Base-by-base conservation (phyloP, 768 basidiomycete species). In the Suillus brevipes region DNA sequence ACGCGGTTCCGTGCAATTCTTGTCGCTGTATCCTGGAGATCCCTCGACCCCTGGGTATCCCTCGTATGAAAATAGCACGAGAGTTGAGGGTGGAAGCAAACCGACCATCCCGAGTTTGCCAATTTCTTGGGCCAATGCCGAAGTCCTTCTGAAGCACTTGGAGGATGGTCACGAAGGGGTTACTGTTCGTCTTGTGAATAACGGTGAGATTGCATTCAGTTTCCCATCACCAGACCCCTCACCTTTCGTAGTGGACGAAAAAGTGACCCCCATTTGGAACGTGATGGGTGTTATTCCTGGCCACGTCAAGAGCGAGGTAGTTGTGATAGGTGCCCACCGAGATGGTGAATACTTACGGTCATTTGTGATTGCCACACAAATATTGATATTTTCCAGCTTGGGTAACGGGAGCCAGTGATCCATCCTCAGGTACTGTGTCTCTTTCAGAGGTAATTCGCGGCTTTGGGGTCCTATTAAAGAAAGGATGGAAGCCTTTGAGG, bases 401-500 rank as follows among this genome's bases (percentile, higher is more conserved):
- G 69, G 74, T 73, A 55, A 31, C 94, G 70, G 95, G 95, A 25
- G 92, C 90, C 1, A 83, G 84, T 14, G 92, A 94, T 73, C 92
- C 92, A 0, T 85, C 82, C 4, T 92, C 91, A 47, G 95, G 95
- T 1, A 93, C 92, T 1, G 91, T 88, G 0, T 85, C 89, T 10
- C 78, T 92, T 6, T 85, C 89, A 68, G 94, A 97, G 74, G 81
- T 94, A 34, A 81, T 95, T 62, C 85, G 87, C 34, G 92, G 89
- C 20, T 84, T 92, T 64, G 93, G 92, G 23, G 79, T 77, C 5
- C 79, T 96, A 2, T 76, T 91, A 16, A 78, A 79, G 73, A 79
- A 80, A 28, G 94, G 92, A 12, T 97, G 95, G 95, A 92, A 85
- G 72, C 95, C 95, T 12, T 78, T 95, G 9, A 78, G 91, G 64